A percentile compares a stretch with the other conserved stretches of the same genome.
phyloP scores from a whole-genome alignment of 2,329 filamentous ascomycete species.

The Fusarium nanum region DNA sequence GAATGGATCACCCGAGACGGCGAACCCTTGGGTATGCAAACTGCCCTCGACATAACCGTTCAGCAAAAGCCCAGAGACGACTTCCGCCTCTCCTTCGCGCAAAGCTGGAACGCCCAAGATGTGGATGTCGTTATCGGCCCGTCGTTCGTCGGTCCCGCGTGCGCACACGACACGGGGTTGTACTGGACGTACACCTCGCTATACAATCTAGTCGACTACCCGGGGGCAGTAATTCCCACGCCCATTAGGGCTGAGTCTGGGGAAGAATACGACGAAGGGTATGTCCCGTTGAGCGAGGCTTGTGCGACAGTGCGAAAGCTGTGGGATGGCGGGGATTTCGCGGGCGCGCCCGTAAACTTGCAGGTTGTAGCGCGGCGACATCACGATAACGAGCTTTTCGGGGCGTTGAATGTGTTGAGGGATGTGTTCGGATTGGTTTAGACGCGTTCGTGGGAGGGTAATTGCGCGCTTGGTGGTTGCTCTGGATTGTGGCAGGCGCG shows the following conservation, averaged over 20 bases:
- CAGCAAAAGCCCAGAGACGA: conserved; percentile 44
- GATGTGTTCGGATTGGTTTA: conserved; percentile 15
- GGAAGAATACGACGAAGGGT: conserved; percentile 42
- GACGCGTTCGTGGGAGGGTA: not conserved
- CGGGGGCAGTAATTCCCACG: conserved; percentile 46
- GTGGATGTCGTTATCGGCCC: conserved; percentile 54
- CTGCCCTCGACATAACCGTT: conserved; percentile 26
- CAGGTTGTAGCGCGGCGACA: conserved; percentile 51
- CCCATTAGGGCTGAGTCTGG: conserved; percentile 46
- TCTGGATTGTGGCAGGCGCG: not conserved
- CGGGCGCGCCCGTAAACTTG: conserved; percentile 50
- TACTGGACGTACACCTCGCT: conserved; percentile 55
- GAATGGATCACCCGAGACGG: conserved; percentile 54
- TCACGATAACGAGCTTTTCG: conserved; percentile 52
- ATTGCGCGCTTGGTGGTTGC: not conserved
- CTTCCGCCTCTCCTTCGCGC: conserved; percentile 50
- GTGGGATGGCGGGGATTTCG: conserved; percentile 50
- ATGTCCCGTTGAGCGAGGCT: conserved; percentile 47
- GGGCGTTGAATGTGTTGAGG: conserved; percentile 42
- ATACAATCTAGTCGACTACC: conserved; percentile 54
- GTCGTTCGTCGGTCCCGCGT: conserved; percentile 53
- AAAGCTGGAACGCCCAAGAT: conserved; percentile 51
- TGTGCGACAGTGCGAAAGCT: conserved; percentile 48
- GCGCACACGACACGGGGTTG: conserved; percentile 51
- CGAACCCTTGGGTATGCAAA: conserved; percentile 37